phyloP scores from a whole-genome alignment of 2,329 filamentous ascomycete genomes.

The Gliomastix tumulicola region DNA sequence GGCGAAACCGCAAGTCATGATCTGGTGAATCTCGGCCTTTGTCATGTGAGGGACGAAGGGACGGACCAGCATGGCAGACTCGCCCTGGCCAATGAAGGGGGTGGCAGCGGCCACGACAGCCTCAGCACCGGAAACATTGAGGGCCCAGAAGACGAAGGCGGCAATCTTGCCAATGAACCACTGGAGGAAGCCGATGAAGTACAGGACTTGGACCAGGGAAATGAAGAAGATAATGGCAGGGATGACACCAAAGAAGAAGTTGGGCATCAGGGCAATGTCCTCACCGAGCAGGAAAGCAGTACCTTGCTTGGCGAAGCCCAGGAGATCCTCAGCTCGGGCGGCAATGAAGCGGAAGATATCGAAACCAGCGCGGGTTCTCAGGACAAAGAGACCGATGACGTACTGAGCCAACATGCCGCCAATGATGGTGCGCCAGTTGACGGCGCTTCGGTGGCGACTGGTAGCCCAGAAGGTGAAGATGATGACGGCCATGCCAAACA shows the following conservation, averaged over 20 bases:
- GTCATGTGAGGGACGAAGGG: constrained; percentile 84
- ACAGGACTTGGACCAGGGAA: constrained; percentile 79
- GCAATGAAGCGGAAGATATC: constrained; percentile 92
- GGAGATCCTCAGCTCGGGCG: constrained; percentile 61
- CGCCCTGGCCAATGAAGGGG: constrained; percentile 90
- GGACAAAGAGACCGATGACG: constrained; percentile 80
- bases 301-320: constrained; percentile 70
- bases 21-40: constrained; percentile 80
- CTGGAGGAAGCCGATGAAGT: constrained; percentile 73
- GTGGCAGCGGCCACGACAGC: constrained; percentile 91
- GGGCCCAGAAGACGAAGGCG: constrained; percentile 83
- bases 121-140: constrained; percentile 83
- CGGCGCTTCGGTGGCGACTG: constrained; percentile 57
- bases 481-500: constrained; percentile 72
- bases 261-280: constrained; percentile 39
- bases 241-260: constrained; percentile 75
- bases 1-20: constrained; percentile 89
- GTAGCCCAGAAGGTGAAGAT: constrained; percentile 61
- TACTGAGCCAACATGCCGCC: constrained; percentile 87
- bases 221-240: constrained; percentile 96
- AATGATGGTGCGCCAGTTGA: constrained; percentile 76
- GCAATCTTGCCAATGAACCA: constrained; percentile 89
- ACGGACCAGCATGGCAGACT: constrained; percentile 86
- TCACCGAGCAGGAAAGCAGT: constrained; percentile 55
- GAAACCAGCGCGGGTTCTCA: constrained; percentile 72